phyloP scores from a whole-genome alignment of 2,329 filamentous ascomycete species.

The Trichoderma sp. region DNA sequence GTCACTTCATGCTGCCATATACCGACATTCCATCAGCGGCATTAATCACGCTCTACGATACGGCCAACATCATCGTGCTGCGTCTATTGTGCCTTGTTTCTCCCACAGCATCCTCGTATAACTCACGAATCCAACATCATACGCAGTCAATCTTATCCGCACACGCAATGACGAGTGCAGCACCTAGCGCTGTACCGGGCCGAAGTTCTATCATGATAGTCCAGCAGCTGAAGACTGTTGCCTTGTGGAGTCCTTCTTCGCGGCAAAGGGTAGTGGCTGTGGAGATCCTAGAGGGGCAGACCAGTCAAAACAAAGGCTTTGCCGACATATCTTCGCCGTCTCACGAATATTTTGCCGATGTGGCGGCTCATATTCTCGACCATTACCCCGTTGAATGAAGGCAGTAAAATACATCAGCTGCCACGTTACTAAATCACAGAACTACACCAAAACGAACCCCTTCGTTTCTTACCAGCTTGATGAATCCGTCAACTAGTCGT shows the following conservation, averaged over 20 bases:
- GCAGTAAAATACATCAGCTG: background rate
- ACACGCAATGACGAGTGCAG: background rate
- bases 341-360: slow-evolving; percentile 25
- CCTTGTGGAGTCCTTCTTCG: slow-evolving; percentile 22
- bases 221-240: slow-evolving; percentile 20
- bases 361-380: slow-evolving; percentile 22
- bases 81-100: slow-evolving; percentile 7
- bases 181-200: background rate
- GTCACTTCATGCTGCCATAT: background rate
- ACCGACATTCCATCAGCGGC: slow-evolving; percentile 11
- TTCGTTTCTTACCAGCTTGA: background rate
- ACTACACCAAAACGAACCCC: background rate
- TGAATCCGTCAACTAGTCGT: background rate
- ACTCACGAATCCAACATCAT: slow-evolving; percentile 5
- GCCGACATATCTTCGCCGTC: slow-evolving; percentile 22
- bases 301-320: slow-evolving; percentile 20
- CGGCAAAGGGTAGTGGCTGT: slow-evolving; percentile 19
- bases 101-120: background rate
- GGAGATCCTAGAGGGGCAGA: slow-evolving; percentile 11
- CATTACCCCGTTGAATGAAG: slow-evolving; percentile 17
- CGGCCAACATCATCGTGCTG: slow-evolving; percentile 12
- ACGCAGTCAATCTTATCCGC: slow-evolving; percentile 15
- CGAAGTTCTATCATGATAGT: slow-evolving; percentile 23
- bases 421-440: background rate
- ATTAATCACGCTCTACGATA: slow-evolving; percentile 17